These are phyloP conservation scores for Colletotrichum scovillei DNA, from an alignment of 2,329 filamentous ascomycete species.

Conservation along the genomic window DNA sequence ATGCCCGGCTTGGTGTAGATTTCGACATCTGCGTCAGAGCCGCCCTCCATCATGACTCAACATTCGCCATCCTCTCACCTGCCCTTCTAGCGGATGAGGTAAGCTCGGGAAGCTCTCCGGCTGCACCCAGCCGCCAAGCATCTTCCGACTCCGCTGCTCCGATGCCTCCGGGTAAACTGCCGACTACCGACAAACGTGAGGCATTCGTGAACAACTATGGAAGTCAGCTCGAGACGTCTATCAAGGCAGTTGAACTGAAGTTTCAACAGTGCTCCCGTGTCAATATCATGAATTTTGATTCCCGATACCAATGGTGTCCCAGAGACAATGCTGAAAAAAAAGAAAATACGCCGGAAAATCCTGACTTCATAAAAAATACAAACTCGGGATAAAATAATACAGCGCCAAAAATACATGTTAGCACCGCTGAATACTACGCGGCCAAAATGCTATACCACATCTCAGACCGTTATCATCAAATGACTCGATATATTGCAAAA, in stretches of 20 bases:
- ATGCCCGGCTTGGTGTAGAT: neutral
- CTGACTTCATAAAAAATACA: neutral
- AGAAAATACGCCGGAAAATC: neutral
- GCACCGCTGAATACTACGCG: neutral
- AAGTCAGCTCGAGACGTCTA: no score
- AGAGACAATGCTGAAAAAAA: neutral
- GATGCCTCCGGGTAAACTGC: no score
- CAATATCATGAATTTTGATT: no score
- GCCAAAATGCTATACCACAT: neutral
- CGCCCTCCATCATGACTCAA: constrained; percentile 34
- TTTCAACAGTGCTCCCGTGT: no score
- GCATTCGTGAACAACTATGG: neutral
- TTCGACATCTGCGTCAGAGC: constrained; percentile 21
- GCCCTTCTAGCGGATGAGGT: neutral
- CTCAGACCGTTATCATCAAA: neutral
- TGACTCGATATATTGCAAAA: neutral
- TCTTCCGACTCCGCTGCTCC: neutral
- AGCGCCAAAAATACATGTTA: neutral
- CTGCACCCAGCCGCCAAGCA: neutral
- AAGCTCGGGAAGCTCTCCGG: neutral
- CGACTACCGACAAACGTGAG: neutral
- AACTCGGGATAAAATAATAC: neutral
- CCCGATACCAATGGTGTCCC: no score
- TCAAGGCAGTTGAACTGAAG: no score
- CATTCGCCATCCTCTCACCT: neutral